Evolutionary conservation across 768 basidiomycete genomes (phyloP), one percentile per base, ranked within the genome.

Genomic region (Mycena polygramma): DNA sequence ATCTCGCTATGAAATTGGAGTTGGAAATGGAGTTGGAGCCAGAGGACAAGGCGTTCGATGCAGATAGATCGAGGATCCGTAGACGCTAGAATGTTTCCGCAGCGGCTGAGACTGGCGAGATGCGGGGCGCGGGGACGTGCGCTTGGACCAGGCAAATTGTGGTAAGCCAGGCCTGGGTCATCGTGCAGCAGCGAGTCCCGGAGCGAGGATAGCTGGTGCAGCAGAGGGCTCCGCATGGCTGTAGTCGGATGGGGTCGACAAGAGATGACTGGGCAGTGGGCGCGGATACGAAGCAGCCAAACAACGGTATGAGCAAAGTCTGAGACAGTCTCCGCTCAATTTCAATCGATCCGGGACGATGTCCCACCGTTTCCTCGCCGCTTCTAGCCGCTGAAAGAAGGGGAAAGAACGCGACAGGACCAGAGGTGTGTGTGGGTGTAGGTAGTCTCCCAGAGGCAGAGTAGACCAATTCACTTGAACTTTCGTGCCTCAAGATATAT

Each of bases 181-280:
- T 67, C 68, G 61, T 45, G 62, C 26, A 55, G 24, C 22, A 63
- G 64, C 30, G 72, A 73, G 49, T 67, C 68, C 4, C 72, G 46
- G 9, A 73, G 10, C 0, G 69, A 70, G 55, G 72, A 73, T 7
- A 67, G 19, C 62, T 73, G 72, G 62, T 73, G 72, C 54, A 70
- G 30, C 0, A 73, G 57, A n/a, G 66, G 61, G 58, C 66, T 70
- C 41, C 70, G 72, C 72, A 73, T 70, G 41, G 60, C 37, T 20
- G 61, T 48, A 49, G 48, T 41, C n/a, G n/a, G n/a, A n/a, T n/a
- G n/a, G n/a, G n/a, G n/a, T n/a, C 26, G 46, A n/a, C 17, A 52
- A 20, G 54, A 52, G n/a, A n/a, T n/a, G 67, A 57, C 51, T n/a
- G n/a, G n/a, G n/a, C n/a, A n/a, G n/a, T 51, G 54, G 17, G 30